Conservation (phyloP, 495 filamentous ascomycete species). For the Neurospora terricola region DNA sequence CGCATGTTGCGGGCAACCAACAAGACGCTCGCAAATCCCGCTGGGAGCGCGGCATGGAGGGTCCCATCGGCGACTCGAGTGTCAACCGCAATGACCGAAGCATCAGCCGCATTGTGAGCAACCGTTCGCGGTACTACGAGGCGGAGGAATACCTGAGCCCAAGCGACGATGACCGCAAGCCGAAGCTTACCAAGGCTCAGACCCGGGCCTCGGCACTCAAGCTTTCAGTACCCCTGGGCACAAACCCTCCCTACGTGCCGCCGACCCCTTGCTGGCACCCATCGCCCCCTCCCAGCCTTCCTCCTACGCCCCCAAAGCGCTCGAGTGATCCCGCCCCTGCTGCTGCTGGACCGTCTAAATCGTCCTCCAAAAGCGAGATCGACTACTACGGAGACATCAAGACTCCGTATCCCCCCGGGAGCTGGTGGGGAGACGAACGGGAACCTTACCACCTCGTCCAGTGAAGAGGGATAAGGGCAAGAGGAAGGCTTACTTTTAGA, state of each 20-base stretch:
- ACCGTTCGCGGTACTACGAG: background rate
- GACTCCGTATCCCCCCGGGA: background rate
- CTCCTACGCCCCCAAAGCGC: background rate
- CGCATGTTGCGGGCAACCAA: too few species aligned
- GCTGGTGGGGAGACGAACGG: background rate
- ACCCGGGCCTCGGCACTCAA: background rate
- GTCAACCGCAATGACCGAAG: background rate
- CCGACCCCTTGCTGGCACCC: background rate
- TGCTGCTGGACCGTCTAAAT: background rate
- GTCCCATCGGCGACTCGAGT: background rate
- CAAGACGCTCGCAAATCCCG: background rate
- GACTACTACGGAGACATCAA: background rate
- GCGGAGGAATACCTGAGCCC: background rate
- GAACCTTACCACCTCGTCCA: background rate
- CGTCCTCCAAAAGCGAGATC: too few species aligned
- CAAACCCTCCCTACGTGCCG: background rate
- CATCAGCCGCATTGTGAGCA: background rate
- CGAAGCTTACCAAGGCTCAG: background rate
- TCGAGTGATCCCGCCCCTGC: background rate
- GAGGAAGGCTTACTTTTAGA: too few species aligned
- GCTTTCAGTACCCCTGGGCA: background rate
- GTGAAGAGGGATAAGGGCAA: background rate
- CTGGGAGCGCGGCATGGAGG: background rate
- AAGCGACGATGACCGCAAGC: background rate
- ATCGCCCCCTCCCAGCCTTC: background rate